Conservation (phyloP, 2,329 filamentous ascomycete genomes). For the Blumeria hordei region DNA sequence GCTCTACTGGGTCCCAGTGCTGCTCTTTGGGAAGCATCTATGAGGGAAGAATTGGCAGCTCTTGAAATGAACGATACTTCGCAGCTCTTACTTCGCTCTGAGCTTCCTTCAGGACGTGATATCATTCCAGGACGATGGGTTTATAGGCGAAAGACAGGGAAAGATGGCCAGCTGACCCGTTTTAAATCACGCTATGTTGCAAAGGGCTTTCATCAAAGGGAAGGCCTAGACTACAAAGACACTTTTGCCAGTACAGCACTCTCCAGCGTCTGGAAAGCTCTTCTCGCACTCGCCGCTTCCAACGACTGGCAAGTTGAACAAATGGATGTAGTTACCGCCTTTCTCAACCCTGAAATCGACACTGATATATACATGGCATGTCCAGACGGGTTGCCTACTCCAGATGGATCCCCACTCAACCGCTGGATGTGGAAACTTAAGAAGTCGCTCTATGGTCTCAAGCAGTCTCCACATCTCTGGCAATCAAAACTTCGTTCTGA, state of each 20-base stretch:
- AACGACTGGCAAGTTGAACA: too few relatives aligned
- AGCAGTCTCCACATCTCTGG: neutral
- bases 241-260: too few relatives aligned
- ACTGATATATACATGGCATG: neutral
- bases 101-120: neutral
- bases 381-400: neutral
- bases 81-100: neutral
- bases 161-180: neutral
- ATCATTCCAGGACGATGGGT: neutral
- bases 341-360: neutral
- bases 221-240: neutral
- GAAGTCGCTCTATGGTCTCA: neutral
- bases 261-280: too few relatives aligned
- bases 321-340: neutral
- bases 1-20: too few relatives aligned
- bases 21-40: neutral
- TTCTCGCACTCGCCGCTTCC: too few relatives aligned
- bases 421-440: neutral
- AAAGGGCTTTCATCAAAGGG: neutral
- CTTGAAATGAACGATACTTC: neutral
- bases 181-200: neutral
- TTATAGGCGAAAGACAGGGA: neutral
- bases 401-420: neutral
- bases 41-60: neutral
- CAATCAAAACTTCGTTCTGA: neutral